Conservation (phyloP, 371 early-diverging fungal genomes). For the Fennellomyces sp. region DNA sequence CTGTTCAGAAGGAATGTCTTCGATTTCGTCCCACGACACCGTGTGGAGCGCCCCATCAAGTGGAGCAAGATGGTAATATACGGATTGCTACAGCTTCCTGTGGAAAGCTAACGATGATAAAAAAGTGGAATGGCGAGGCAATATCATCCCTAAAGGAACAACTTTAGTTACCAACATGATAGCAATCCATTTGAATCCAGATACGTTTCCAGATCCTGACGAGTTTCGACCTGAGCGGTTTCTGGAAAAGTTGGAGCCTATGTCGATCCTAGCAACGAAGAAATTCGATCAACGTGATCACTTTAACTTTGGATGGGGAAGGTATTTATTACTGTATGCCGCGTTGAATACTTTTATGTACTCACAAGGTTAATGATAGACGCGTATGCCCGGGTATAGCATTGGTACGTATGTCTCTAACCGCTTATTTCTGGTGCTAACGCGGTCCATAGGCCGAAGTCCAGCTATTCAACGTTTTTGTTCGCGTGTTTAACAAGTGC, state of each 20-base stretch:
- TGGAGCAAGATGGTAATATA: slow-evolving; percentile 32
- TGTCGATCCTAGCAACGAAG: slow-evolving; percentile 2
- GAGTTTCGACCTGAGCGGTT: slow-evolving; percentile 23
- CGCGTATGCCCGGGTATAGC: slow-evolving; percentile 10
- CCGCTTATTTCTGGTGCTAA: too few species aligned
- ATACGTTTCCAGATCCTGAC: slow-evolving; percentile 5
- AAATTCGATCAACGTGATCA: slow-evolving; percentile 9
- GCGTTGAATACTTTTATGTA: neutral
- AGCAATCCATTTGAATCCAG: slow-evolving; percentile 20
- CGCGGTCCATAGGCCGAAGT: slow-evolving; percentile 4
- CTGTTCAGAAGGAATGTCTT: slow-evolving; percentile 30
- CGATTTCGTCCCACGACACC: slow-evolving; percentile 27
- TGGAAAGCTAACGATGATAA: too few species aligned
- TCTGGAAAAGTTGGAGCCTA: slow-evolving; percentile 5
- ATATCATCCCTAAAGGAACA: slow-evolving; percentile 35
- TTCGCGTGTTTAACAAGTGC: neutral
- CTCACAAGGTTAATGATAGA: neutral
- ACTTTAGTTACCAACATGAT: slow-evolving; percentile 18
- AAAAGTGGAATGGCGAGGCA: slow-evolving; percentile 19
- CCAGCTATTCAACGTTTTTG: neutral
- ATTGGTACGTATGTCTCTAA: slow-evolving; percentile 17
- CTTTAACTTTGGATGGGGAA: slow-evolving; percentile 16
- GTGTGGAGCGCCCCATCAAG: slow-evolving; percentile 28
- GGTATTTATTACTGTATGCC: neutral
- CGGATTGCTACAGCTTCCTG: neutral